Evolutionary conservation across 1,139 yeast genomes (phyloP).

Genomic region (Wickerhamomyces sp.): DNA sequence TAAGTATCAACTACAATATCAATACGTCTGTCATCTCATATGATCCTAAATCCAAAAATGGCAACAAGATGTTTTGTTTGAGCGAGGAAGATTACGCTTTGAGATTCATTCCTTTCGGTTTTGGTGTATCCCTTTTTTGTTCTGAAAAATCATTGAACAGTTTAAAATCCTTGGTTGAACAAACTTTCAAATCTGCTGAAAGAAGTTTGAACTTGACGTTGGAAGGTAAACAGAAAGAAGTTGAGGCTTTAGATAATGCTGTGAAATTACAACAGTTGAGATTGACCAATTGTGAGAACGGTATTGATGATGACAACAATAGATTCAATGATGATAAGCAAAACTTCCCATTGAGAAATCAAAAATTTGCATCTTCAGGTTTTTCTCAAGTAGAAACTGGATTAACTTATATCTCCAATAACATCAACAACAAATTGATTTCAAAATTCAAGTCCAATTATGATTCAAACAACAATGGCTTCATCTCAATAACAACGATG

Average conservation of each 20-base stretch:
- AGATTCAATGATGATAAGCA: conserved; percentile 10
- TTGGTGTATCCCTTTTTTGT: conserved; percentile 21
- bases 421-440: background rate
- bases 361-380: conserved; percentile 12
- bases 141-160: conserved; percentile 8
- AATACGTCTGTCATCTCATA: conserved; percentile 16
- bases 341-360: conserved; percentile 21
- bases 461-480: conserved; percentile 8
- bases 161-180: conserved; percentile 12
- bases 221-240: conserved; percentile 15
- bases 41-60: background rate
- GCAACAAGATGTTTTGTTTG: conserved; percentile 9
- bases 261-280: conserved; percentile 17
- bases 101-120: conserved; percentile 33
- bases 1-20: conserved; percentile 28
- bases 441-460: conserved; percentile 5
- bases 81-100: conserved; percentile 23
- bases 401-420: conserved; percentile 6
- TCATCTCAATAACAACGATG: conserved; percentile 12
- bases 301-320: conserved; percentile 10
- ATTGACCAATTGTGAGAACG: conserved; percentile 10
- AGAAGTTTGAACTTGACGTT: conserved; percentile 11
- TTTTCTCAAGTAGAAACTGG: conserved; percentile 14
- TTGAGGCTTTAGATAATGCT: conserved; percentile 13
- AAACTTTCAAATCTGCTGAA: conserved; percentile 14